phyloP scores from a whole-genome alignment of 371 early-diverging fungal species.

The Chytridium lagenaria region DNA sequence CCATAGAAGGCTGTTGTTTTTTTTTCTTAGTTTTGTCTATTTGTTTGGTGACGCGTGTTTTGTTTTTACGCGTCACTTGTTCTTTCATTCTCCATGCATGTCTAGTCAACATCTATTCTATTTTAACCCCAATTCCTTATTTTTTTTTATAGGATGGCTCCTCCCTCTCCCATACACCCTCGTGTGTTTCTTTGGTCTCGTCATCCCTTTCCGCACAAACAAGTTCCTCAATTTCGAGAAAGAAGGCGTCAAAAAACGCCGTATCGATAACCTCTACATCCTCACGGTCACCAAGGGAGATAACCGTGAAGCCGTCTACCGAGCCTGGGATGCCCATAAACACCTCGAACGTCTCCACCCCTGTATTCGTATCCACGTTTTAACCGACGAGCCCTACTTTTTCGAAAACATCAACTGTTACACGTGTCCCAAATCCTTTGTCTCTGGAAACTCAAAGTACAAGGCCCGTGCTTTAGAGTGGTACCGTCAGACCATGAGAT shows the following conservation, averaged over 20 bases:
- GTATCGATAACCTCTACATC: conserved; percentile 61
- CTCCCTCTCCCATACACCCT: conserved; percentile 61
- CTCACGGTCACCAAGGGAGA: conserved; percentile 60
- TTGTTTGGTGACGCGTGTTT: conserved; percentile 6
- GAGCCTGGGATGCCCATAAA: conserved; percentile 60
- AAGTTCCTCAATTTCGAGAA: conserved; percentile 54
- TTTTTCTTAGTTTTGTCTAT: background rate
- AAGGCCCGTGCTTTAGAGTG: conserved; percentile 64
- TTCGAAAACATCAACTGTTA: conserved; percentile 64
- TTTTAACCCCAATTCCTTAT: background rate
- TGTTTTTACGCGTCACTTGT: too few relatives aligned
- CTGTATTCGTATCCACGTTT: conserved; percentile 58
- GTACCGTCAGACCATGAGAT: conserved; percentile 58
- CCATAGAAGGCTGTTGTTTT: too few relatives aligned
- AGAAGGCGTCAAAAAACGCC: conserved; percentile 50
- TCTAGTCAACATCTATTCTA: too few relatives aligned
- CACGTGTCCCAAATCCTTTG: conserved; percentile 58
- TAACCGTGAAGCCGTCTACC: conserved; percentile 60
- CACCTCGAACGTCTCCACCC: conserved; percentile 61
- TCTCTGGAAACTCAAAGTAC: conserved; percentile 53
- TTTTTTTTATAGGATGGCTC: conserved; percentile 43
- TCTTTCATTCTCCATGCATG: too few relatives aligned
- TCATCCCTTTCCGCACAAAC: conserved; percentile 58
- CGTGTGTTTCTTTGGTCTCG: conserved; percentile 59
- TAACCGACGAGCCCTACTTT: conserved; percentile 64